Conservation (phyloP, 495 filamentous ascomycete genomes). For the Tuber melanosporum region DNA sequence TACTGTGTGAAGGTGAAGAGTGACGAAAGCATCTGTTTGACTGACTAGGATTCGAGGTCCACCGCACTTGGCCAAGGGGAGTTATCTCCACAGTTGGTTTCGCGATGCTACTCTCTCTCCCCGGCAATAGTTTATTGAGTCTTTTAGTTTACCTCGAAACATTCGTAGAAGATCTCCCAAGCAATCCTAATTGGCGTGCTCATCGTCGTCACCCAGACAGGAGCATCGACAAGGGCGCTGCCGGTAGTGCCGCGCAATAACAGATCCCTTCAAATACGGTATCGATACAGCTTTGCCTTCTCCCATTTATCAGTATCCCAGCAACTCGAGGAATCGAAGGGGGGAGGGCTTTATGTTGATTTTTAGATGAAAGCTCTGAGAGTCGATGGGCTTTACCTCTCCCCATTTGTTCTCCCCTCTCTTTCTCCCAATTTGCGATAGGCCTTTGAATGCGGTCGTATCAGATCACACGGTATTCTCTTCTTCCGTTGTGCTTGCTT, state of each 20-base stretch:
- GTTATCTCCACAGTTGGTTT: not conserved
- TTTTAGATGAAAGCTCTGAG: not conserved
- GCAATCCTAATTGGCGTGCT: not conserved
- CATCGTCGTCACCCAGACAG: not conserved
- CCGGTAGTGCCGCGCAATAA: not conserved
- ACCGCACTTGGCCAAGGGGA: not conserved
- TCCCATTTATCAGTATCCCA: not conserved
- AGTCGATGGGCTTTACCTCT: not conserved
- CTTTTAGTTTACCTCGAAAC: not conserved
- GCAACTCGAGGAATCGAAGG: not conserved
- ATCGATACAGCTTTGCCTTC: not conserved
- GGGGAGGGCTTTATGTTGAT: not conserved
- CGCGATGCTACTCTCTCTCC: not conserved
- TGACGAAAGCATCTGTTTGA: not conserved
- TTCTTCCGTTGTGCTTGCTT: not conserved
- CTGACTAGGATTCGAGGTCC: not conserved
- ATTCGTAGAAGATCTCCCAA: not conserved
- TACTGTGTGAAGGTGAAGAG: not conserved
- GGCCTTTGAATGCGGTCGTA: not conserved
- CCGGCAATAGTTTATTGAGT: not conserved
- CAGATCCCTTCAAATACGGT: not conserved
- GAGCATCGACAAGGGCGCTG: not conserved
- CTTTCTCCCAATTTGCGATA: not conserved
- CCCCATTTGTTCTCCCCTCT: not conserved
- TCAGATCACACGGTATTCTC: not conserved